These are phyloP conservation scores for Spatholobus suberectus DNA, from an alignment of 306 rosid genomes.

Conservation along the genomic window DNA sequence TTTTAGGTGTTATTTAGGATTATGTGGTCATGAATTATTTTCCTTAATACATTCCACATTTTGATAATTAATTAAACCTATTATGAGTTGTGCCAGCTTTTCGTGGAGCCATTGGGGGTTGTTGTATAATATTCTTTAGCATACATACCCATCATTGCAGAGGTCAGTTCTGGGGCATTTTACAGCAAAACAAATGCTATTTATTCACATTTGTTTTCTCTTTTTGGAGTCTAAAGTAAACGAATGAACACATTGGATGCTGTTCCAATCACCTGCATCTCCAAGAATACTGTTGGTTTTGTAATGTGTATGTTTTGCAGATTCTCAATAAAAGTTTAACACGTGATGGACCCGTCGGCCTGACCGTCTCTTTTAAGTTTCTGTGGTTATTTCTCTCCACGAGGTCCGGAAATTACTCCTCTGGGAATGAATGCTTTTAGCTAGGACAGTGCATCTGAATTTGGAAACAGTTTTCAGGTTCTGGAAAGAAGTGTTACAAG, in stretches of 20 bases:
- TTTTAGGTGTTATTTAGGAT: not conserved
- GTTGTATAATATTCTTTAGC: slow-evolving; percentile 23
- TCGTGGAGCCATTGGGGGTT: slow-evolving; percentile 28
- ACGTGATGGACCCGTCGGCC: not conserved
- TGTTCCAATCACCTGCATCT: slow-evolving; percentile 1
- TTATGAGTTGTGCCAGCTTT: not conserved
- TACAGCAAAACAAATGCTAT: slow-evolving; percentile 7
- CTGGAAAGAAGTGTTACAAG: not conserved
- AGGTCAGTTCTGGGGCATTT: slow-evolving; percentile 20
- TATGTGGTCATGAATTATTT: not conserved
- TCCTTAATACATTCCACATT: not conserved
- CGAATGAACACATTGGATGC: slow-evolving; percentile 47
- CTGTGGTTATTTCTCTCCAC: slow-evolving; percentile 4
- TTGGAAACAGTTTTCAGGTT: not conserved
- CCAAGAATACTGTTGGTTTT: not conserved
- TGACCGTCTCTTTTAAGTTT: slow-evolving; percentile 13
- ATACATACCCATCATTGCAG: slow-evolving; percentile 17
- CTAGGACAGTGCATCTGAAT: not conserved
- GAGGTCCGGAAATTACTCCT: not conserved
- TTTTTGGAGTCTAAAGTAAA: not conserved
- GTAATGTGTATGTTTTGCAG: too few species aligned
- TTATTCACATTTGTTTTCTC: not conserved
- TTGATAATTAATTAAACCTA: not conserved
- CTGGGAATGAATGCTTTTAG: not conserved
- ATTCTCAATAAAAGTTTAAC: slow-evolving; percentile 2